Evolutionary conservation across 306 rosid genomes (phyloP).

Genomic region (Ormosia emarginata): DNA sequence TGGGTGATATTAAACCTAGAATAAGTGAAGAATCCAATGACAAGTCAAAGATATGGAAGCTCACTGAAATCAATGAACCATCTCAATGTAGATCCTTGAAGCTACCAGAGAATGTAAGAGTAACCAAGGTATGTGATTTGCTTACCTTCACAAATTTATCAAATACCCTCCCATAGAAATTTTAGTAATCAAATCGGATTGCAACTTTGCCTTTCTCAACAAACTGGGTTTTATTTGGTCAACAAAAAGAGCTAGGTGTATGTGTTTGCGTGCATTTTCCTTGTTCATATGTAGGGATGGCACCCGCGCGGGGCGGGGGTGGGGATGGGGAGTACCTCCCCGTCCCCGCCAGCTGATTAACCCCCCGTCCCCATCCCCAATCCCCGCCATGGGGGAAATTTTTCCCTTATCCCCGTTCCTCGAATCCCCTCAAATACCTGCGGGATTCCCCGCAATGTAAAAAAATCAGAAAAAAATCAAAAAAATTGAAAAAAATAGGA

Average conservation of each 20-base stretch:
- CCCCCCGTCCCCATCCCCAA: no score
- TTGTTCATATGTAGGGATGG: no score
- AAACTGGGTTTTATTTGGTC: background rate
- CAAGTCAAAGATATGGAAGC: slow-evolving; percentile 97
- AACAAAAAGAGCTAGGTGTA: background rate
- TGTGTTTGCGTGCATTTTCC: background rate
- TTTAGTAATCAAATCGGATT: background rate
- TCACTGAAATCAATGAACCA: slow-evolving; percentile 85
- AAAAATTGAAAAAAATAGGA: no score
- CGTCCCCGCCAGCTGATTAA: no score
- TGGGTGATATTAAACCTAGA: slow-evolving; percentile 95
- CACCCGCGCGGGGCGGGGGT: no score
- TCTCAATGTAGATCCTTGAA: slow-evolving; percentile 90
- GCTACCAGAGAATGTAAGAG: slow-evolving; percentile 83
- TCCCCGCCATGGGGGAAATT: no score
- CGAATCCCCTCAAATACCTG: no score
- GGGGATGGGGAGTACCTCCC: no score
- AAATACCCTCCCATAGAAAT: background rate
- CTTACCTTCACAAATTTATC: slow-evolving; percentile 7
- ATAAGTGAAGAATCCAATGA: slow-evolving; percentile 90
- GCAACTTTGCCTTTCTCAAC: background rate
- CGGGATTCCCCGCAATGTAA: no score
- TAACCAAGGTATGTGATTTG: slow-evolving; percentile 56
- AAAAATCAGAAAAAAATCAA: no score
- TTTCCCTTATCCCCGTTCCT: no score